Conservation (phyloP, 2,329 filamentous ascomycete genomes). For the Teratosphaeria pseudoeucalypti region DNA sequence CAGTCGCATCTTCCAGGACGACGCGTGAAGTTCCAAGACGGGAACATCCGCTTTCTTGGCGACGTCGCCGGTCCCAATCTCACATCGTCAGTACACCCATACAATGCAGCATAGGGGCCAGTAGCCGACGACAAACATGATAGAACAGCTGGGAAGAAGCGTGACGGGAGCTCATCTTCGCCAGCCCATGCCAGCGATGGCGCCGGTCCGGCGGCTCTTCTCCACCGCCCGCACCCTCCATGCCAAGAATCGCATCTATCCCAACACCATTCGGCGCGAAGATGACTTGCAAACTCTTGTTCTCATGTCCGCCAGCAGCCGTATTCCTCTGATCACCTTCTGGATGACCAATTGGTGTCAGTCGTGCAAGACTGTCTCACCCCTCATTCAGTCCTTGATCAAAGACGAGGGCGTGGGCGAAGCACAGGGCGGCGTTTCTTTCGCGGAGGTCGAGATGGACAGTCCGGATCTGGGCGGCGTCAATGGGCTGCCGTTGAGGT, state of each 20-base stretch:
- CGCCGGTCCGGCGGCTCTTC: not conserved
- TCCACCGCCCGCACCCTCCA: constrained; percentile 1
- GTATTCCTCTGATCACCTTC: constrained; percentile 37
- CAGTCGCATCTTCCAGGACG: no score
- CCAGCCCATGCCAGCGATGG: not conserved
- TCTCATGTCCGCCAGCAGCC: constrained; percentile 35
- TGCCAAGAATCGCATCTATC: constrained; percentile 27
- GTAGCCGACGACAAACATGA: not conserved
- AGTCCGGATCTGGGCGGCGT: constrained; percentile 31
- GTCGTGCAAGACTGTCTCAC: constrained; percentile 34
- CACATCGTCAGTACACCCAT: not conserved
- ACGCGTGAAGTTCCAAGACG: not conserved
- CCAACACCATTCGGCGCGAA: constrained; percentile 33
- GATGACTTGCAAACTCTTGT: constrained; percentile 39
- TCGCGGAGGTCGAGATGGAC: constrained; percentile 40
- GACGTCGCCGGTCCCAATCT: not conserved
- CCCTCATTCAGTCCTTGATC: constrained; percentile 33
- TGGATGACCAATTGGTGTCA: constrained; percentile 41
- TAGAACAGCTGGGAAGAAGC: not conserved
- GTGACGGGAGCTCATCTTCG: not conserved
- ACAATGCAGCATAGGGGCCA: not conserved
- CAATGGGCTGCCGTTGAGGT: constrained; percentile 29
- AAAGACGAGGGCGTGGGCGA: constrained; percentile 36
- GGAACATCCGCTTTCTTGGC: not conserved
- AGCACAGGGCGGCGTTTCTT: constrained; percentile 35